A percentile compares a stretch with the other conserved stretches of the same genome.
Evolutionary conservation across 768 basidiomycete species (phyloP).

Genomic region (Termitomyces sp.): DNA sequence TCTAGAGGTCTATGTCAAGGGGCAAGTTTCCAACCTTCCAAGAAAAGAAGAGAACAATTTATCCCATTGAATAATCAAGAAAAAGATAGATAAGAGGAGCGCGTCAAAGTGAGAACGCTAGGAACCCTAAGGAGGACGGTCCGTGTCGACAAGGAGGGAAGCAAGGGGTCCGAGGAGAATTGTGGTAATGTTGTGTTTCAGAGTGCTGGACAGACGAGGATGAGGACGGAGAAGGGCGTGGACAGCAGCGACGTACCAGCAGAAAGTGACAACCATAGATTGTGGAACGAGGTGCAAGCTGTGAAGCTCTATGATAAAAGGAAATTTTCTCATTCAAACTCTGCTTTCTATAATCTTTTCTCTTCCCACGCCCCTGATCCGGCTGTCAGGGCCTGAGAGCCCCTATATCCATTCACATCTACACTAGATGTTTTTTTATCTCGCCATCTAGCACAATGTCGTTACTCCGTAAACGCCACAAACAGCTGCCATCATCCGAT

Average conservation of each 20-base stretch:
- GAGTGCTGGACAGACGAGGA: constrained; percentile 22
- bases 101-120: constrained; percentile 13
- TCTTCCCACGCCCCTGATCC: constrained; percentile 5
- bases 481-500: constrained; percentile 62
- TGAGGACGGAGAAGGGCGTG: constrained; percentile 3
- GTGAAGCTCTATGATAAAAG: constrained; percentile 4
- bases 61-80: constrained; percentile 45
- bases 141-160: constrained; percentile 56
- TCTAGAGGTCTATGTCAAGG: constrained; percentile 26
- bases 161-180: constrained; percentile 61
- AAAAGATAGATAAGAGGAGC: constrained; percentile 8
- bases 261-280: constrained; percentile 52
- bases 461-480: constrained; percentile 63
- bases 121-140: constrained; percentile 70
- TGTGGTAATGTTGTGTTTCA: constrained; percentile 44
- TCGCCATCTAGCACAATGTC: constrained; percentile 34
- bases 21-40: constrained; percentile 16
- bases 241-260: constrained; percentile 21
- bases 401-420: neutral
- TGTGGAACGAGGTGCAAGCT: constrained; percentile 18
- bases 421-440: constrained; percentile 37
- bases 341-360: neutral
- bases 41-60: constrained; percentile 28
- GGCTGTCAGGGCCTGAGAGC: neutral
- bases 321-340: constrained; percentile 9